Conservation (phyloP, 331 rosid genomes). For the Pyrus hybrid region DNA sequence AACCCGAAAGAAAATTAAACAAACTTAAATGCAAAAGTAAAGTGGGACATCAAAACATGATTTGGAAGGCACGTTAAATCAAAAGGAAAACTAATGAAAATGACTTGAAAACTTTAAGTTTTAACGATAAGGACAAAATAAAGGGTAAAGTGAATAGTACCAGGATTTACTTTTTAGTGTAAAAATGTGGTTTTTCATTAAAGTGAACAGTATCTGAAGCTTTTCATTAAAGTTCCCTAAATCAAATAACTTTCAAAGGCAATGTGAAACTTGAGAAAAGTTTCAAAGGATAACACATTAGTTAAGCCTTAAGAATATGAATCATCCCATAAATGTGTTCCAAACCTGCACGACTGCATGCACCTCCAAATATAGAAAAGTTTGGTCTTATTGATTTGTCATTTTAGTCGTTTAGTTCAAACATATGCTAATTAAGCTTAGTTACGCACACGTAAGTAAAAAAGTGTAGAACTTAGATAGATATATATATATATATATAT, state of each 20-base stretch:
- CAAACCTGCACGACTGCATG: neutral
- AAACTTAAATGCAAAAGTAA: neutral
- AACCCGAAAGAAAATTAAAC: neutral
- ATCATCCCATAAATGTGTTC: neutral
- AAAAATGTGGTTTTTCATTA: too few species aligned
- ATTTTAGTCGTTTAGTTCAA: neutral
- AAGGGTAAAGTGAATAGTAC: too few species aligned
- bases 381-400: neutral
- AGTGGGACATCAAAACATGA: neutral
- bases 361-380: neutral
- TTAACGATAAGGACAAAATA: too few species aligned
- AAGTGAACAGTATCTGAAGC: too few species aligned
- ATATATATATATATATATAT: neutral
- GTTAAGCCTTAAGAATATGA: neutral
- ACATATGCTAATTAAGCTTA: neutral
- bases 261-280: neutral
- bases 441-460: neutral
- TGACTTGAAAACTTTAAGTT: too few species aligned
- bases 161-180: too few species aligned
- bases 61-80: neutral
- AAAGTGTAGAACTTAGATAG: neutral
- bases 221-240: too few species aligned
- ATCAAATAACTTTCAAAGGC: neutral
- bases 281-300: neutral
- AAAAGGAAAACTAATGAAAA: too few species aligned